Evolutionary conservation across 2,329 filamentous ascomycete genomes (phyloP).

Genomic region (Diplodia seriata): DNA sequence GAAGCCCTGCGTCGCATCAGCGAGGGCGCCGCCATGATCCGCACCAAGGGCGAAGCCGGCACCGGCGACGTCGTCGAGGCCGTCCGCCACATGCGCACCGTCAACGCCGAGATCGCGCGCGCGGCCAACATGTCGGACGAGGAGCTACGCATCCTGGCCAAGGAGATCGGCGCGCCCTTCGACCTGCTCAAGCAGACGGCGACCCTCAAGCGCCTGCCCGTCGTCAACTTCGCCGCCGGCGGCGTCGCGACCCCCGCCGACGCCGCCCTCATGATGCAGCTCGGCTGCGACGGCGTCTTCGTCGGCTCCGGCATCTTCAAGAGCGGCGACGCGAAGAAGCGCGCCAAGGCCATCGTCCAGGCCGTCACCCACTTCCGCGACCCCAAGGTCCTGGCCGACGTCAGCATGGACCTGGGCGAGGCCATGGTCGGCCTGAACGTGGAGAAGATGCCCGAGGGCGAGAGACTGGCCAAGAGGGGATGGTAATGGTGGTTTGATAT

Average conservation of each 20-base stretch:
- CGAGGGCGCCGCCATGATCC: constrained; percentile 98
- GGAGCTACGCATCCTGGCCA: constrained; percentile 78
- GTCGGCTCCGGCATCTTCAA: constrained; percentile 98
- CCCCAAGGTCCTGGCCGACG: constrained; percentile 82
- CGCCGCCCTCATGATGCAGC: constrained; percentile 98
- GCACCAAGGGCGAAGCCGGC: constrained; percentile 97
- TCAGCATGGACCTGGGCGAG: constrained; percentile 89
- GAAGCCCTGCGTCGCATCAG: constrained; percentile 90
- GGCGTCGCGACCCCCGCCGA: constrained; percentile 99
- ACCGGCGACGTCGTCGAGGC: constrained; percentile 98
- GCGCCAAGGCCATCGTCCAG: constrained; percentile 92
- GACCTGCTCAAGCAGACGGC: constrained; percentile 85
- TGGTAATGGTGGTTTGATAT: constrained; percentile 66
- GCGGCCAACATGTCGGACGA: constrained; percentile 71
- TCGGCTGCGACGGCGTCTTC: constrained; percentile 97
- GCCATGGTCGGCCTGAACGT: constrained; percentile 98
- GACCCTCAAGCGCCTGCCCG: constrained; percentile 83
- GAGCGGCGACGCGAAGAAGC: constrained; percentile 85
- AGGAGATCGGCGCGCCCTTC: constrained; percentile 80
- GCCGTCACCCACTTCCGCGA: constrained; percentile 92
- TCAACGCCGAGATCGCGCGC: constrained; percentile 79
- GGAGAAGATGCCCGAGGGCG: constrained; percentile 73
- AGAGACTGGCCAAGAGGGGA: constrained; percentile 84
- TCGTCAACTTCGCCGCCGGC: constrained; percentile 98
- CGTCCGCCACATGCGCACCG: constrained; percentile 92